These are phyloP conservation scores for Daldinia decipiens DNA, from an alignment of 495 filamentous ascomycete genomes.

Conservation along the genomic window DNA sequence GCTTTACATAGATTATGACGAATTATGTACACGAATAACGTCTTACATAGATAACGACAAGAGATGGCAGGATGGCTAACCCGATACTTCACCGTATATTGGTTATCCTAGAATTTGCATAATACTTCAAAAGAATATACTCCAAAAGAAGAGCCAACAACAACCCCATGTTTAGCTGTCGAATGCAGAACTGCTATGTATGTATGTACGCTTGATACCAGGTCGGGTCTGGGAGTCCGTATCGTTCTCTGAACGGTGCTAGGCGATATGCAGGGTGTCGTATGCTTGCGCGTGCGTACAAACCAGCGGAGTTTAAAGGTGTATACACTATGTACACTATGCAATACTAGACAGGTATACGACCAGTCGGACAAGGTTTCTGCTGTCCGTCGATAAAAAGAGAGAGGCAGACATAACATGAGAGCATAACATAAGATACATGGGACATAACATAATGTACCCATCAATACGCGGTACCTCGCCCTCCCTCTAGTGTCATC, in stretches of 20 bases:
- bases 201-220: background rate
- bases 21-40: constrained; percentile 20
- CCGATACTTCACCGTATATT: constrained; percentile 8
- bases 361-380: constrained; percentile 43
- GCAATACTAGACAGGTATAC: constrained; percentile 30
- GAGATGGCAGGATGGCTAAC: constrained; percentile 2
- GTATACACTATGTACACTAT: constrained; percentile 31
- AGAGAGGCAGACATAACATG: constrained; percentile 2
- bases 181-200: constrained; percentile 18
- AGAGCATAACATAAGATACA: background rate
- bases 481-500: constrained; percentile 35
- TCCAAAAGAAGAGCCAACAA: constrained; percentile 18
- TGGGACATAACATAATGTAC: constrained; percentile 32
- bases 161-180: constrained; percentile 28
- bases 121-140: constrained; percentile 4
- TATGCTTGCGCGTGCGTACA: constrained; percentile 43
- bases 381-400: constrained; percentile 29
- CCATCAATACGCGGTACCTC: constrained; percentile 43
- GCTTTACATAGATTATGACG: constrained; percentile 22
- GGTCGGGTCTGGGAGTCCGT: constrained; percentile 44
- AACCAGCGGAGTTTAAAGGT: constrained; percentile 42
- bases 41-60: constrained; percentile 7
- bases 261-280: constrained; percentile 48
- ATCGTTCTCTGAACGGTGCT: constrained; percentile 38
- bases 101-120: constrained; percentile 29